Base-by-base conservation (phyloP, 805 yeast genomes). In the Kodamaea laetipori region DNA sequence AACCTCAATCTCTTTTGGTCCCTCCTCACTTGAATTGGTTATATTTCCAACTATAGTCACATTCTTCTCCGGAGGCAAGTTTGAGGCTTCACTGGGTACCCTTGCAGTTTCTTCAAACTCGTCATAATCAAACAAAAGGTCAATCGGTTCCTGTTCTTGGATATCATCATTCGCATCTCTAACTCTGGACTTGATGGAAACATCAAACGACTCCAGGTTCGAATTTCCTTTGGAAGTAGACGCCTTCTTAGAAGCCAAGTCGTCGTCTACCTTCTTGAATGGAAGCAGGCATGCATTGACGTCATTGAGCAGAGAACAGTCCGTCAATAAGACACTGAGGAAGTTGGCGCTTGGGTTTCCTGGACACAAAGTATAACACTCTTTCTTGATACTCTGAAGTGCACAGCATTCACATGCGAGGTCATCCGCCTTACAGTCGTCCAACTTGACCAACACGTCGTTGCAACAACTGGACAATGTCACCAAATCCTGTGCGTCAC, bases 351-450 rank as follows among this genome's bases (percentile, higher is more conserved):
- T 66, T 1, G 77, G 73, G 43, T 72, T 70, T 23, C 72, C 72
- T 16, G 77, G 77, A 53, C 81, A 77, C 47, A 77, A 58, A 12
- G 68, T 70, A 54, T 71, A 74, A 52, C 81, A 76, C 30, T 64
- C 66, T 37, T 60, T 60, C 28, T 67, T 63, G 60, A 77, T 66
- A 41, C 71, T 67, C 55, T 77, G 81, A 26, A 77, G 61, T 7
- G 81, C 80, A 57, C 81, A 76, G 49, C 82, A 77, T 48, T 76
- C 80, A 57, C 81, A 77, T 1, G 79, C 80, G 49, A 74, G 60
- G 57, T 77, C 81, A 52, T 73, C 74, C 4, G 80, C 72, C 49
- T 74, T 71, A 52, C 82, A 77, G 43, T 67, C 74, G 50, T 75
- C 78, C 46, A 77, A 61, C 47, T 63, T 72, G 23, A 63, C 52